Base-by-base conservation (phyloP, 2,329 filamentous ascomycete genomes). In the Ceratocystiopsis sp. region DNA sequence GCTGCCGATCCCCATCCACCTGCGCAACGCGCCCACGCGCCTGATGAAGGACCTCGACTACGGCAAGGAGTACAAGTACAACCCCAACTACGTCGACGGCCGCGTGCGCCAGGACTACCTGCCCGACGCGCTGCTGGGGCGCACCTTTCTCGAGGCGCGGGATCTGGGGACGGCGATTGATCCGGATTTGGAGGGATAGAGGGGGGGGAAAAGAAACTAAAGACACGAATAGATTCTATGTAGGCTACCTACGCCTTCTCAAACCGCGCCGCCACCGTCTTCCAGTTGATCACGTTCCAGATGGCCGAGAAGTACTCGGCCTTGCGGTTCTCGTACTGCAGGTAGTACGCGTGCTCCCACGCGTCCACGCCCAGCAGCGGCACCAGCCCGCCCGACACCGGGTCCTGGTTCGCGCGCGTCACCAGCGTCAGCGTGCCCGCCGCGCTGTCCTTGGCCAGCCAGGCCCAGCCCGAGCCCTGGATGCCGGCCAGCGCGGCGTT, bases 231-330 rank as follows among this genome's bases (percentile, higher is more conserved):
- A n/a, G n/a, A n/a, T n/a, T n/a, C 21, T 8, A 21, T 21, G 25
- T 11, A 10, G 6, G 25, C 25, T 29, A 11, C 11, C 32, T 46
- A 51, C n/a, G 48, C 47, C 46, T 51, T 50, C 2, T 48, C 47
- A 57, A 84, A 85, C 51, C 84, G 75, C 69, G 79, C 76, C 61
- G 83, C 78, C 38, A 85, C 87, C 32, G 81, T 75, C 74, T 86
- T 85, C 87, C 87, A 95, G 77, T 94, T 94, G 62, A 94, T 69
- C 41, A 94, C 86, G 53, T 93, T 84, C 87, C 87, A 94, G 60
- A 94, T 81, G 46, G 84, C 84, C 55, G 74, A 74, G 64, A 94
- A 94, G 71, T 94, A 94, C 68, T 94, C 86, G 45, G 81, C 86
- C 77, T 94, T 94, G 63, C 85, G 80, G 72, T 94, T 94, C 75